Evolutionary conservation across 2,329 filamentous ascomycete species (phyloP).

Genomic region (Helicocarpus griseus): DNA sequence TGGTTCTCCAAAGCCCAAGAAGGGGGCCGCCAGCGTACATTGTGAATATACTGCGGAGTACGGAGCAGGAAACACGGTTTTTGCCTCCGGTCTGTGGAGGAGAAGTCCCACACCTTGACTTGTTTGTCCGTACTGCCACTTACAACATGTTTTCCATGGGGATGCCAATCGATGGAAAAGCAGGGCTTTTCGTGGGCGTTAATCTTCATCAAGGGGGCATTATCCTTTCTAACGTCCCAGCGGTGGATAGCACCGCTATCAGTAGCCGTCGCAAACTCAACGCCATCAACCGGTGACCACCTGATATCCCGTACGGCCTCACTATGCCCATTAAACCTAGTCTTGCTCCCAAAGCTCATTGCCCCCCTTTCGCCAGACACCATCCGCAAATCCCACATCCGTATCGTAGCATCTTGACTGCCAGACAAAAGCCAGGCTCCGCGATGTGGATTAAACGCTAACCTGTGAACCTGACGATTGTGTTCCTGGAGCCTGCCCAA

Average conservation of each 20-base stretch:
- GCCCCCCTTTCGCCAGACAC: constrained; percentile 39
- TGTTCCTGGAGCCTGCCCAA: constrained; percentile 55
- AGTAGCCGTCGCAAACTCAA: constrained; percentile 55
- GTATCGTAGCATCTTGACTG: constrained; percentile 55
- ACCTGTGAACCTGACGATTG: constrained; percentile 54
- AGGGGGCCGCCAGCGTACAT: constrained; percentile 53
- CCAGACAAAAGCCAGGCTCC: constrained; percentile 53
- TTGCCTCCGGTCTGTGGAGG: constrained; percentile 45
- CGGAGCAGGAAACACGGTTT: constrained; percentile 50
- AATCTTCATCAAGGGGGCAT: constrained; percentile 49
- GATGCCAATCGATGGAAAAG: constrained; percentile 57
- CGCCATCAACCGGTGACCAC: constrained; percentile 54
- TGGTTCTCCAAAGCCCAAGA: constrained; percentile 45
- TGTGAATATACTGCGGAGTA: constrained; percentile 52
- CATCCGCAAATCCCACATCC: constrained; percentile 55
- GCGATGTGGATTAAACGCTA: constrained; percentile 55
- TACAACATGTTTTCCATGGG: constrained; percentile 54
- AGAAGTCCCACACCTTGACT: constrained; percentile 57
- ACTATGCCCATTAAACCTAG: constrained; percentile 47
- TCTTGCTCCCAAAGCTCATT: constrained; percentile 45
- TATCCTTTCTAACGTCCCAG: constrained; percentile 53
- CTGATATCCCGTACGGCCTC: constrained; percentile 54
- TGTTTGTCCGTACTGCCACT: constrained; percentile 54
- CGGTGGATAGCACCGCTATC: constrained; percentile 55
- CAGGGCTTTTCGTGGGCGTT: constrained; percentile 52